Conservation (phyloP, 495 filamentous ascomycete genomes). For the Penicillium nucicola region DNA sequence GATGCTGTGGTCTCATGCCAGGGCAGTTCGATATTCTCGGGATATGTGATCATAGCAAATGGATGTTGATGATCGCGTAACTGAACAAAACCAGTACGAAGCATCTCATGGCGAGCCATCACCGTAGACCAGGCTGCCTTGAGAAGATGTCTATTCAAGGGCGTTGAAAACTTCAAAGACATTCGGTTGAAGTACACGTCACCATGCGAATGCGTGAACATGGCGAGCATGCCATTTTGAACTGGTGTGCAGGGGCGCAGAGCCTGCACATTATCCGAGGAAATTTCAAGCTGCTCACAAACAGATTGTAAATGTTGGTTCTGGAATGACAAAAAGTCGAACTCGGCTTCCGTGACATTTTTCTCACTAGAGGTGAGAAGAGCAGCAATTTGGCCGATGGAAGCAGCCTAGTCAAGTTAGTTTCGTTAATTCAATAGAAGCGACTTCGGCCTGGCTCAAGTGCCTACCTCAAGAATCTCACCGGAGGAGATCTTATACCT, state of each 20-base stretch:
- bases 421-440: conserved; percentile 51
- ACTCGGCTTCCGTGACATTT: conserved; percentile 9
- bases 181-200: conserved; percentile 82
- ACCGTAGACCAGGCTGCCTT: conserved; percentile 53
- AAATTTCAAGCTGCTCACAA: conserved; percentile 15
- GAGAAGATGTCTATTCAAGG: conserved; percentile 50
- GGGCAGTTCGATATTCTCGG: conserved; percentile 30
- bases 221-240: conserved; percentile 78
- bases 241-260: conserved; percentile 56
- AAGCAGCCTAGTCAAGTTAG: conserved; percentile 50
- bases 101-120: conserved; percentile 60
- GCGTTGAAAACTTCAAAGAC: conserved; percentile 49
- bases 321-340: conserved; percentile 41
- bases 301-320: conserved; percentile 54
- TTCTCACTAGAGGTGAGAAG: conserved; percentile 16
- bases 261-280: conserved; percentile 17
- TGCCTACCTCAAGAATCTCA: conserved; percentile 61
- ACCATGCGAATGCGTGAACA: conserved; percentile 62
- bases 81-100: conserved; percentile 68
- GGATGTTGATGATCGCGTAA: conserved; percentile 43
- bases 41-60: conserved; percentile 67
- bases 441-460: conserved; percentile 16
- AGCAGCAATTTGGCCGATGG: conserved; percentile 22
- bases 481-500: conserved; percentile 57
- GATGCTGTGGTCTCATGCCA: conserved; percentile 33